Base-by-base conservation (phyloP, 441 rosid species). In the Mallotus japonicus region DNA sequence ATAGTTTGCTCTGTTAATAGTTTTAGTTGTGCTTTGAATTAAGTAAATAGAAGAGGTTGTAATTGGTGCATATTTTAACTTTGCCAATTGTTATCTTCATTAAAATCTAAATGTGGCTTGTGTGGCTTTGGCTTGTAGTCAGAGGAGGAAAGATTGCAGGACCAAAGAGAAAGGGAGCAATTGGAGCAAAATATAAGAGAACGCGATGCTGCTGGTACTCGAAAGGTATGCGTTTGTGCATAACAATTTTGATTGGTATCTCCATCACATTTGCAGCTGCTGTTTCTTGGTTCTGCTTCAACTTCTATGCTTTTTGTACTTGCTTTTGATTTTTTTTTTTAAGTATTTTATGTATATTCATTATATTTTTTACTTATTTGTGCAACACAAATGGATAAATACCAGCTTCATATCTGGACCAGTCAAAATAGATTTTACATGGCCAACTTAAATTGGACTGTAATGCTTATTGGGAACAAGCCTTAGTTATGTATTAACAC, bases 81-180 rank as follows among this genome's bases (percentile, higher is more conserved):
- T 47, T 56, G 19, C 19, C 47, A 6, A 63, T 37, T 47, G 17
- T 63, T 54, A 67, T 32, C 63, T 61, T 24, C 51, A 10, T 8
- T 67, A 49, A 73, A 63, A 77, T 51, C 67, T 46, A 62, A 71
- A 66, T 57, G 49, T 77, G 54, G 74, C 28, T 62, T 72, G n/a
- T 56, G 34, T 73, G 40, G 76, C 14, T 75, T 50, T 72, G 56
- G 11, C 77, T 64, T 77, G 79, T 82, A 93, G 98, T 90, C 98
- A 4, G 99, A 95, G 78, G 96, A 92, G 79, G 99, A 95, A 84
- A 90, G 89, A 74, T 40, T 85, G 84, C 99, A 85, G 47, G 99
- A 95, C 81, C 98, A 92, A 81, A 87, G 80, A 79, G 99, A 95
- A 85, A 91, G 85, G 83, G 96, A 95, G 79, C 89, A 92, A 67